Percentiles rank a stretch among this genome's conserved stretches.
Evolutionary conservation across 257 asterid genomes (phyloP).

Genomic region (Voacanga thouarsii): DNA sequence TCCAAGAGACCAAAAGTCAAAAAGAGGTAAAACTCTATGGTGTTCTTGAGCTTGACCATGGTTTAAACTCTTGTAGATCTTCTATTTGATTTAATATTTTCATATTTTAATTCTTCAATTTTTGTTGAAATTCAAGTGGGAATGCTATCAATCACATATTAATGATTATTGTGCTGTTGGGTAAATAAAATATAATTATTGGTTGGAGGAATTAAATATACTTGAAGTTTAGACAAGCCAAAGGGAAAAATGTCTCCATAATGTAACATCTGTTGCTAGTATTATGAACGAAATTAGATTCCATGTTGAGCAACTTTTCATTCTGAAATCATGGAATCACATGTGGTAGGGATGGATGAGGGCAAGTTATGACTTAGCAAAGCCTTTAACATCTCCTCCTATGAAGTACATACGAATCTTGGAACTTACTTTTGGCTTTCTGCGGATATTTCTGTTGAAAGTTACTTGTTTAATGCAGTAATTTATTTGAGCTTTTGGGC

Average conservation of each 20-base stretch:
- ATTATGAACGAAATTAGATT: not conserved
- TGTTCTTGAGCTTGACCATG: not conserved
- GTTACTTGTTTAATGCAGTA: constrained; percentile 43
- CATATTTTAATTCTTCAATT: too few relatives aligned
- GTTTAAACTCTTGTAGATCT: not conserved
- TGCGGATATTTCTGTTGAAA: not conserved
- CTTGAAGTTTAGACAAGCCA: not conserved
- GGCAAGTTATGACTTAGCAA: not conserved
- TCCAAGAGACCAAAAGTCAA: constrained; percentile 71
- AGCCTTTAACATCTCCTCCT: not conserved
- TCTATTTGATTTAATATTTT: not conserved
- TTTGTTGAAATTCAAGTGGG: not conserved
- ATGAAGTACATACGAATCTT: not conserved
- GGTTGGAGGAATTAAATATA: not conserved
- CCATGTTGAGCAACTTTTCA: not conserved
- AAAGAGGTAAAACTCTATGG: constrained; percentile 53
- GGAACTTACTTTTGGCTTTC: not conserved
- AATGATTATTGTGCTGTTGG: not conserved
- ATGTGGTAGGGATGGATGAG: not conserved
- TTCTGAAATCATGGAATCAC: not conserved
- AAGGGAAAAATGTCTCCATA: too few relatives aligned
- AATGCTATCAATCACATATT: too few relatives aligned
- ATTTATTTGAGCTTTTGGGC: constrained; percentile 94
- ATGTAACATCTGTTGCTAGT: not conserved
- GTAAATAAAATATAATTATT: too few relatives aligned